Conservation (phyloP, 2,329 filamentous ascomycete species). For the Claviceps fusiformis region DNA sequence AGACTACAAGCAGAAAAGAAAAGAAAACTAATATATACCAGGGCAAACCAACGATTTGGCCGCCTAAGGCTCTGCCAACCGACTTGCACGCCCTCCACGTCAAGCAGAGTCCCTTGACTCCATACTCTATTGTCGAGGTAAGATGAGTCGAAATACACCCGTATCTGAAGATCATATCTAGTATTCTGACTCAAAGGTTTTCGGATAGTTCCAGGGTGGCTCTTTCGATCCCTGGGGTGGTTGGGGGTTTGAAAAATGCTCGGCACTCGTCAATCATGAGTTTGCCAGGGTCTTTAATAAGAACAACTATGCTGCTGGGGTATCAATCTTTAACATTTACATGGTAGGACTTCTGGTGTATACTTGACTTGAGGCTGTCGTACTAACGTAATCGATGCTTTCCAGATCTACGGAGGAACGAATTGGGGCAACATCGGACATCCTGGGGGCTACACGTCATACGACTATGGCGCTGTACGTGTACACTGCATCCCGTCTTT, state of each 20-base stretch:
- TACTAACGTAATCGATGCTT: background rate
- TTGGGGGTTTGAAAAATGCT: conserved; percentile 53
- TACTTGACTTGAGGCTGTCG: background rate
- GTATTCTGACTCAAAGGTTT: background rate
- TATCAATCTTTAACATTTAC: conserved; percentile 58
- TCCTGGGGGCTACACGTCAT: conserved; percentile 47
- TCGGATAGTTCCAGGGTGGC: conserved; percentile 50
- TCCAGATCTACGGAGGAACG: conserved; percentile 56
- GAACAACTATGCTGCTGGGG: conserved; percentile 53
- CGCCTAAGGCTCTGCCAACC: conserved; percentile 37
- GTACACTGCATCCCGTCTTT: background rate
- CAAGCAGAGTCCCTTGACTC: conserved; percentile 50
- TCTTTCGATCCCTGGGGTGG: conserved; percentile 66
- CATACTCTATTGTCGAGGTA: conserved; percentile 49
- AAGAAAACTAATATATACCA: conserved; percentile 1
- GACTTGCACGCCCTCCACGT: conserved; percentile 27
- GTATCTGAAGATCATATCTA: background rate
- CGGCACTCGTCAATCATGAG: conserved; percentile 53
- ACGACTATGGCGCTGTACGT: conserved; percentile 36
- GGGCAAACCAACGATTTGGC: conserved; percentile 40
- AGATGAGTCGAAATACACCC: background rate
- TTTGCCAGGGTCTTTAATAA: conserved; percentile 72
- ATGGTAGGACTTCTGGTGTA: conserved; percentile 38
- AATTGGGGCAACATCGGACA: conserved; percentile 75
- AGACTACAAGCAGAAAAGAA: background rate